phyloP scores from a whole-genome alignment of 805 yeast species.

The Vanderwaltozyma tropicalis region DNA sequence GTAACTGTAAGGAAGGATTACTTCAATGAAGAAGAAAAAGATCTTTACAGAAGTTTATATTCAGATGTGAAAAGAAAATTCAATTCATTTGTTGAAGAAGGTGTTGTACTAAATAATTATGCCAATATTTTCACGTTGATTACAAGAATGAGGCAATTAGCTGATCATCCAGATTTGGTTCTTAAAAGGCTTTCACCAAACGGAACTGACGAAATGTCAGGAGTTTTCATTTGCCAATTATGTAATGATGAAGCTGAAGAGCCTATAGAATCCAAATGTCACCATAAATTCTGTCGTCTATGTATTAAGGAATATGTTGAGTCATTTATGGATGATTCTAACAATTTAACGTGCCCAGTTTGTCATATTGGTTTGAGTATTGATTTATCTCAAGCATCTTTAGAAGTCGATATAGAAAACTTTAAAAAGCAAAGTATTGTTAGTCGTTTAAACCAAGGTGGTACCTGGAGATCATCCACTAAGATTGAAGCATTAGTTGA shows the following conservation, averaged over 20 bases:
- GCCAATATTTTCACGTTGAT: conserved; percentile 94
- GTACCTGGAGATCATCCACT: conserved; percentile 88
- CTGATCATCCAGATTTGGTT: conserved; percentile 96
- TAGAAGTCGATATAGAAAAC: conserved; percentile 48
- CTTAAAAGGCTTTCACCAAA: conserved; percentile 50
- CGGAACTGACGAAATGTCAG: conserved; percentile 28
- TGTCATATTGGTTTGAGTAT: conserved; percentile 91
- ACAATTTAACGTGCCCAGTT: conserved; percentile 75
- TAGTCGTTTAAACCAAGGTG: conserved; percentile 77
- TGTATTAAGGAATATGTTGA: conserved; percentile 88
- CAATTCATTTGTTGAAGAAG: conserved; percentile 88
- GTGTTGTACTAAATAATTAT: conserved; percentile 91
- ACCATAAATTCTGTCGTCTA: conserved; percentile 85
- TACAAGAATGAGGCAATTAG: conserved; percentile 95
- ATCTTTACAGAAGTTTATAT: conserved; percentile 77
- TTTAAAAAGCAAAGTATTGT: conserved; percentile 60
- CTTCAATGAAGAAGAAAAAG: conserved; percentile 93
- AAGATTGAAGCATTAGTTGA: conserved; percentile 94
- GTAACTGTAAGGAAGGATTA: conserved; percentile 80
- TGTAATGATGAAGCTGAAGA: conserved; percentile 99
- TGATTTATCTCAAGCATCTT: conserved; percentile 77
- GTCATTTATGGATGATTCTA: conserved; percentile 52
- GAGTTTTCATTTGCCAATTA: conserved; percentile 68
- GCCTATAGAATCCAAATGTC: conserved; percentile 89
- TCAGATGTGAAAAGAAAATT: conserved; percentile 79